Evolutionary conservation across 2,329 filamentous ascomycete genomes (phyloP).

Genomic region (Aureobasidium sp.): DNA sequence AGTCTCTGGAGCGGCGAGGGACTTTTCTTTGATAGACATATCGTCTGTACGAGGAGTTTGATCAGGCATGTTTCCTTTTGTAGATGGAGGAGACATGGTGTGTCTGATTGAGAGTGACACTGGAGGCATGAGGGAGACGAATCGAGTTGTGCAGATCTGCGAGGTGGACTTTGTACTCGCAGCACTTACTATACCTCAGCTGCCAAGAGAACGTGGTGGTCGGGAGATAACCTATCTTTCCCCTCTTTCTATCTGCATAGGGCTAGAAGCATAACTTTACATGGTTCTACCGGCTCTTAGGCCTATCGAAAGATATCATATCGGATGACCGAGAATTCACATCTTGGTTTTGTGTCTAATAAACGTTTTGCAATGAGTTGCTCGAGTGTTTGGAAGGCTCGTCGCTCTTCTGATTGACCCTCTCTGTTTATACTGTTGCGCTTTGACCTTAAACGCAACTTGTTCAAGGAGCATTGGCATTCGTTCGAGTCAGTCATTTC

Average conservation of each 20-base stretch:
- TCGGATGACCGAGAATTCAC: background rate
- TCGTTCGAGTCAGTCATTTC: background rate
- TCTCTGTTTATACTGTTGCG: background rate
- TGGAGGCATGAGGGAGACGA: background rate
- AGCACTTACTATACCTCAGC: background rate
- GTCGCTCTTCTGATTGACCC: background rate
- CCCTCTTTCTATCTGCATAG: background rate
- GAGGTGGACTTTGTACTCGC: background rate
- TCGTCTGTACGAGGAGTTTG: background rate
- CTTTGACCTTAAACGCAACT: background rate
- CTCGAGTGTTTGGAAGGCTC: background rate
- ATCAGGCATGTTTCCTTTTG: background rate
- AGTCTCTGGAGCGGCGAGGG: background rate
- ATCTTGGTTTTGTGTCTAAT: background rate
- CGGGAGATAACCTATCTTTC: conserved; percentile 4
- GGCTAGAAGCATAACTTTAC: background rate
- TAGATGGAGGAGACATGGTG: background rate
- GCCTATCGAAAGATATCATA: background rate
- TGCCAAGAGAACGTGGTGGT: conserved; percentile 1
- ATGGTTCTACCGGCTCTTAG: background rate
- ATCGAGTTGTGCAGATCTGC: background rate
- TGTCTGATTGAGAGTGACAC: background rate
- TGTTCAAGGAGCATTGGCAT: background rate
- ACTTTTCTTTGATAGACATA: conserved; percentile 9
- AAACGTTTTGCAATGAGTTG: background rate